Evolutionary conservation across 2,329 filamentous ascomycete species (phyloP).

Genomic region (Dactylonectria estremocensis): DNA sequence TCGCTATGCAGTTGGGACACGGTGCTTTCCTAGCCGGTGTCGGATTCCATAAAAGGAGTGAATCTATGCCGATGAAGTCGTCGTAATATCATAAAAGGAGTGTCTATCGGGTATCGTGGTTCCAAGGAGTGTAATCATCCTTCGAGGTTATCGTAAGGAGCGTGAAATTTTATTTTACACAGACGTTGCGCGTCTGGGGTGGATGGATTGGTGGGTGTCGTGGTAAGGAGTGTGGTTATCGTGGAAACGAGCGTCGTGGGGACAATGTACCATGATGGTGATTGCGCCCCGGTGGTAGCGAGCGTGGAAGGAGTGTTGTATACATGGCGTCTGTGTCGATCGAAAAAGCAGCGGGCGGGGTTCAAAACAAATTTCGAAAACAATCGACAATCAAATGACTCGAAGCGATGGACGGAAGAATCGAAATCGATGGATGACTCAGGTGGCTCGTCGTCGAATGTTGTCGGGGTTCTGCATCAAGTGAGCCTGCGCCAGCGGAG

Average conservation of each 20-base stretch:
- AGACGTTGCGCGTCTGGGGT: constrained; percentile 47
- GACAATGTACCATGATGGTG: not conserved
- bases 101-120: constrained; percentile 55
- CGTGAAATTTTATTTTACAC: constrained; percentile 50
- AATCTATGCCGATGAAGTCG: constrained; percentile 57
- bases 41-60: constrained; percentile 61
- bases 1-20: constrained; percentile 70
- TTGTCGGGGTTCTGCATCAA: constrained; percentile 51
- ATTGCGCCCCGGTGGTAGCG: constrained; percentile 47
- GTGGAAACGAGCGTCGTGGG: constrained; percentile 47
- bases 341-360: constrained; percentile 40
- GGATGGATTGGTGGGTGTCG: constrained; percentile 29
- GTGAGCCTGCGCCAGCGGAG: constrained; percentile 53
- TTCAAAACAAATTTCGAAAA: constrained; percentile 38
- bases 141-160: constrained; percentile 52
- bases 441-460: constrained; percentile 54
- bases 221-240: constrained; percentile 50
- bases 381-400: constrained; percentile 36
- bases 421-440: constrained; percentile 44
- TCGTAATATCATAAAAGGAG: constrained; percentile 57
- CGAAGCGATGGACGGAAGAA: constrained; percentile 33
- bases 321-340: constrained; percentile 56
- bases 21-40: constrained; percentile 54
- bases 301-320: constrained; percentile 55
- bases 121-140: constrained; percentile 53